Base-by-base conservation (phyloP, 441 rosid species). In the Erysimum cheiri region DNA sequence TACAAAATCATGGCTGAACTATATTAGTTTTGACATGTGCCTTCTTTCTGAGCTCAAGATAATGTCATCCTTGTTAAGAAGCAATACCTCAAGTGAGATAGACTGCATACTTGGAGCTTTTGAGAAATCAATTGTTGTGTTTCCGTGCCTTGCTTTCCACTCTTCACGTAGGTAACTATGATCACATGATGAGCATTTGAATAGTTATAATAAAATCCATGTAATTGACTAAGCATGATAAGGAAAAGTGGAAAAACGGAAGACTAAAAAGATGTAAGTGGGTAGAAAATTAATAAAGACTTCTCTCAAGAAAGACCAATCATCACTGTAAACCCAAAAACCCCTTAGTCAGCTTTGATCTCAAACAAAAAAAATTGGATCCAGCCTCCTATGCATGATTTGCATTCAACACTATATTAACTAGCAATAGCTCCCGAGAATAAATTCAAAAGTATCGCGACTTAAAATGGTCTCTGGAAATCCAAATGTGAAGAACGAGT, bases 141-240 rank as follows among this genome's bases (percentile, higher is more conserved):
- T 80, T 43, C 50, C 65, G 72, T 86, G 78, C 81, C 86, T 89
- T 71, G 79, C 86, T 75, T 83, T 87, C 97, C 96, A 91, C 77
- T 87, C 90, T 81, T 91, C 96, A 32, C 43, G 71, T 41, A 91
- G 83, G 73, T 91, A 91, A 66, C 97, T 91, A 79, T 36, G 78
- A 83, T 73, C 67, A 66, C 83, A 78, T 36, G 60, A 63, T 26
- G 56, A 47, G 31, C 43, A 70, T 50, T 54, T 36, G 36, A 26
- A 50, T 55, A 14, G 33, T 56, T 61, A 62, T 44, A 60, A 44
- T 36, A 60, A 33, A 33, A 14, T 57, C 36, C 36, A 40, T 49
- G 39, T 60, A 50, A 14, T 41, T 41, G 17, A 31, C 37, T 41
- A 9, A 26, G 63, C 29, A 49, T 58, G 43, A 49, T 6, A 8